A percentile compares a stretch with the other conserved stretches of the same genome.
Evolutionary conservation across 495 filamentous ascomycete species (phyloP).

Genomic region (Aspergillus diversus): DNA sequence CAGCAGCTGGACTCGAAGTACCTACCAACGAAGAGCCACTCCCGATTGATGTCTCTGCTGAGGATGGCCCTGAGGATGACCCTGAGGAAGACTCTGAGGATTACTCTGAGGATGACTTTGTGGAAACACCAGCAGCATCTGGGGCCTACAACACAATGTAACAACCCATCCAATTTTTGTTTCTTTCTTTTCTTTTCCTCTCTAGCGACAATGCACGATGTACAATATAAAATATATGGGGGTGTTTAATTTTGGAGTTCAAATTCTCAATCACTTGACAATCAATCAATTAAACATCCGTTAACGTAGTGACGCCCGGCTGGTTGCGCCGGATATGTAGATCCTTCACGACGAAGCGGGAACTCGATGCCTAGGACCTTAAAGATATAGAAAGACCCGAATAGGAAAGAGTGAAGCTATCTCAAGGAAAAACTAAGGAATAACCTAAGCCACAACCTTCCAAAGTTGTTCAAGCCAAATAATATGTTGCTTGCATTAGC

Average conservation of each 20-base stretch:
- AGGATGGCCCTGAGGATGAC: constrained; percentile 22
- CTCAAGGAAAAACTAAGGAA: no score
- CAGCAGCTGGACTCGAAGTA: constrained; percentile 20
- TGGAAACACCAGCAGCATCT: not conserved
- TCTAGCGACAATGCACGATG: not conserved
- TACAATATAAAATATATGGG: not conserved
- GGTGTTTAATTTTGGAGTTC: not conserved
- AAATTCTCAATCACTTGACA: no score
- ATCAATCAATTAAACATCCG: no score
- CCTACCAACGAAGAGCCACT: constrained; percentile 1
- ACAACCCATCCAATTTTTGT: not conserved
- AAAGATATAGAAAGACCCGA: no score
- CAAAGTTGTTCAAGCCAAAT: no score
- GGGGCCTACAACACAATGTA: constrained; percentile 9
- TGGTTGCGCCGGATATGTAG: no score
- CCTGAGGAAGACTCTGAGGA: constrained; percentile 12
- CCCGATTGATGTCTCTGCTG: not conserved
- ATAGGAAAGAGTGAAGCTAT: no score
- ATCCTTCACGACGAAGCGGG: no score
- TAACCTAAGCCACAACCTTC: no score
- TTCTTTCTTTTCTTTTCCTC: not conserved
- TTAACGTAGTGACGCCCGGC: no score
- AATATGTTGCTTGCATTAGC: no score
- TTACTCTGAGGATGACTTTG: constrained; percentile 13
- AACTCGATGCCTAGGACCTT: no score